Evolutionary conservation across 2,329 filamentous ascomycete genomes (phyloP), one percentile per base, ranked within the genome.

Genomic region (Colletotrichum euphorbiae): DNA sequence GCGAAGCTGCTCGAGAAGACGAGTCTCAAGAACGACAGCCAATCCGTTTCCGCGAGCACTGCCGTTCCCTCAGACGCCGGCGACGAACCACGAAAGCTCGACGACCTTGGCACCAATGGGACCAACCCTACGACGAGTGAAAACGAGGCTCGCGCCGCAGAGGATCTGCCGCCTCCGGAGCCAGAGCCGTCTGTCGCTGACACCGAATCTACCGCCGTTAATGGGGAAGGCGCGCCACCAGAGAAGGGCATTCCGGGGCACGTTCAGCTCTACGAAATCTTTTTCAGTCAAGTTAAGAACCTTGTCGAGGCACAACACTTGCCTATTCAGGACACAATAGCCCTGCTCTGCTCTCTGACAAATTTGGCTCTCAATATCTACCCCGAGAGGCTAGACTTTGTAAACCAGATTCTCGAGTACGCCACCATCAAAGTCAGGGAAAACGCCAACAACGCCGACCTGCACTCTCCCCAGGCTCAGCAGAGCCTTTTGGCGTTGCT

Each of bases 301-400:
- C 84, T 99, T 58, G 94, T 98, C 70, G 95, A 94, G 79, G 93
- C 92, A 59, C 93, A 98, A 75, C 91, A 93, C 72, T 85, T 99
- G 59, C 92, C 94, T 1, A 95, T 99, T 71, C 94, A 97, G 78
- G 97, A 99, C 77, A 97, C 93, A 17, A 96, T 97, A 73, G 96
- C 94, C 9, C 83, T 99, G 46, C 85, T 98, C 50, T 95, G 97
- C n/a, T 99, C 96, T 4, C 85, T 99, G 45, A 90, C 92, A 43
- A 98, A 98, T 74, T 87, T 99, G 64, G 94, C 97, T 9, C 86
- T 99, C 70, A 98, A 97, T 78, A 97, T 98, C 72, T 98, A 99
- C 76, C 95, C 96, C 0, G 91, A 96, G 71, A 88, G 91, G 64
- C 84, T 98, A 71, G 95, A 98, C 82, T 98, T 98, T 75, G 93